Evolutionary conservation across 192 early-diverging fungal genomes (phyloP).

Genomic region (Linnemannia elongata): DNA sequence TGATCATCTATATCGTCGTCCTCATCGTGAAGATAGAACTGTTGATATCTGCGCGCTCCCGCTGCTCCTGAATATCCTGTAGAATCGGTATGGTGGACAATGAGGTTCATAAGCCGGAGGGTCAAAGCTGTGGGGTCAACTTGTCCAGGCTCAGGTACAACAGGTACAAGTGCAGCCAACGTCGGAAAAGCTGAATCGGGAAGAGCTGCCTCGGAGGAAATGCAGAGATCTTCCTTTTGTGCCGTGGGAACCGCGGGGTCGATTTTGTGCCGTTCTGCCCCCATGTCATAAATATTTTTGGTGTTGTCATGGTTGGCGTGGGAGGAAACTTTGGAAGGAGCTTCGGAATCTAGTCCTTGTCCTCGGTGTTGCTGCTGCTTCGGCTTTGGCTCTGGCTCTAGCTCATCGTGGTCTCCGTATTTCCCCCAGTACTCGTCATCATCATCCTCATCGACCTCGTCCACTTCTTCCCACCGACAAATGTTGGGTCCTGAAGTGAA

Average conservation of each 20-base stretch:
- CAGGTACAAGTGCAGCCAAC: background rate
- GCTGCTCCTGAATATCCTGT: background rate
- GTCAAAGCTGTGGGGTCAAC: slow-evolving; percentile 27
- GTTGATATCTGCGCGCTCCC: background rate
- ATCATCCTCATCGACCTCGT: slow-evolving; percentile 24
- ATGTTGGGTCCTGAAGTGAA: background rate
- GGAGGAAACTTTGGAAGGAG: slow-evolving; percentile 1
- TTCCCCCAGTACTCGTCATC: slow-evolving; percentile 54
- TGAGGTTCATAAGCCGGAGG: slow-evolving; percentile 19
- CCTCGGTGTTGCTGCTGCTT: background rate
- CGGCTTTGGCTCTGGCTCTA: background rate
- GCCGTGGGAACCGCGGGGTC: background rate
- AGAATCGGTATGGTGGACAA: background rate
- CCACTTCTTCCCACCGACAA: background rate
- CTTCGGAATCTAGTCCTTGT: background rate
- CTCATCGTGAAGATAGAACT: background rate
- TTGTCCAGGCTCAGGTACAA: background rate
- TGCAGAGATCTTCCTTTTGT: background rate
- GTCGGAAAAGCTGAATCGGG: background rate
- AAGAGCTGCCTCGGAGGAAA: background rate
- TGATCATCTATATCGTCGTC: background rate
- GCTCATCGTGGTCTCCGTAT: slow-evolving; percentile 26
- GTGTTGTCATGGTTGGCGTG: background rate
- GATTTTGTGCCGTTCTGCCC: background rate
- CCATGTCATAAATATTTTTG: background rate